phyloP scores from a whole-genome alignment of 75 land plant genomes.

The Cryptomeria japonica region DNA sequence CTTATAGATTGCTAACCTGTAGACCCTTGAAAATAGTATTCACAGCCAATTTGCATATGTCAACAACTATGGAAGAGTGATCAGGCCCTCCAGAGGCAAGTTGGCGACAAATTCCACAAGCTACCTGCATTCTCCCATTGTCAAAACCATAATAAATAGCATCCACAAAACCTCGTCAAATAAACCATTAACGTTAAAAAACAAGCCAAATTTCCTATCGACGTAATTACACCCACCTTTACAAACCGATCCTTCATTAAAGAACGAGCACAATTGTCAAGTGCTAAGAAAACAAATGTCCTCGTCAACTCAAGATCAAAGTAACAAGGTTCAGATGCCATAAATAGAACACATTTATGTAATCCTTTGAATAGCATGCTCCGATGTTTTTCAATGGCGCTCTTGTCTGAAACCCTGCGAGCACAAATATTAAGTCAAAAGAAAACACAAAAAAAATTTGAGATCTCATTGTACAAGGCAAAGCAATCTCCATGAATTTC shows the following conservation, averaged over 20 bases:
- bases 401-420: conserved; percentile 4
- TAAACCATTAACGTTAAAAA: not conserved
- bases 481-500: not conserved
- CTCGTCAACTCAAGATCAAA: not conserved
- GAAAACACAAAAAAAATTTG: not conserved
- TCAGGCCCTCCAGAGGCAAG: conserved; percentile 1
- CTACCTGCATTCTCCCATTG: conserved; percentile 4
- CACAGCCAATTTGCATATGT: not conserved
- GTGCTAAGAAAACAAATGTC: not conserved
- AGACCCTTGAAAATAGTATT: not conserved
- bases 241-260: not conserved
- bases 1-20: not conserved
- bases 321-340: not conserved
- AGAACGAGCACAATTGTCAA: not conserved
- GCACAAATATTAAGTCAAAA: not conserved
- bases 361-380: conserved; percentile 8
- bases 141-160: not conserved
- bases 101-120: conserved; percentile 7
- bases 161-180: not conserved
- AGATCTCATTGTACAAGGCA: not conserved
- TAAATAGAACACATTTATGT: not conserved
- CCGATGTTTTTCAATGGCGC: not conserved
- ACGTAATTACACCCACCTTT: not conserved
- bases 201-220: not conserved
- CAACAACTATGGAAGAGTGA: not conserved